Base-by-base conservation (phyloP, 2,329 filamentous ascomycete species). In the Claviceps paspali region DNA sequence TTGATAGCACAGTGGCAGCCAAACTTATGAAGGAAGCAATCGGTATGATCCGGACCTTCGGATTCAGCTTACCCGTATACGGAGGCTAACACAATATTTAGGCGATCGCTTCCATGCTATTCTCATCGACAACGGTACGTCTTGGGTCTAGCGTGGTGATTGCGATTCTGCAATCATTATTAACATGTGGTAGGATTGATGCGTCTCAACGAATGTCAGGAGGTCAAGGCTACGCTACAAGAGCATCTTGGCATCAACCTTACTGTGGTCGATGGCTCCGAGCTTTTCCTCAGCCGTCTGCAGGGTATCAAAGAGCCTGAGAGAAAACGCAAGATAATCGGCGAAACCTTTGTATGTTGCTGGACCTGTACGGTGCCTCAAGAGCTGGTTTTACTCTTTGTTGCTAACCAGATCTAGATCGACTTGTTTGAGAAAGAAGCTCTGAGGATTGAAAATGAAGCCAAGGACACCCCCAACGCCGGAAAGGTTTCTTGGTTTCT, bases 11-110 rank as follows among this genome's bases (percentile, higher is more conserved):
- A 3, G 87, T 95, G 9, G 86, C 79, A 2, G 83, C 84, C 0
- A 82, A 78, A 57, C 68, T 95, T 15, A 88, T 93, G 82, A 69
- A 79, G 47, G 76, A 85, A 52, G 86, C 86, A 5, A 94, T 95
- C 52, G 68, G 62, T 42, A 34, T 17, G 17, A 11, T n/a, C 19
- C 19, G 18, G 9, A 32, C n/a, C n/a, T n/a, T n/a, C n/a, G n/a
- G n/a, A n/a, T n/a, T 2, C 17, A 10, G 14, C 32, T 3, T 34
- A n/a, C n/a, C n/a, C n/a, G 7, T 14, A 11, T 27, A 12, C 3
- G 5, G 23, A 27, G 22, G 10, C 32, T 34, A 34, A 34, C 23
- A 26, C 12, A 10, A 18, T 10, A n/a, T 27, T 6, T 6, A 37
- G 36, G 36, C 40, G 43, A 29, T 33, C 34, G 87, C 47, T 34